Evolutionary conservation across 805 yeast species (phyloP).

Genomic region (Teunomyces stri): DNA sequence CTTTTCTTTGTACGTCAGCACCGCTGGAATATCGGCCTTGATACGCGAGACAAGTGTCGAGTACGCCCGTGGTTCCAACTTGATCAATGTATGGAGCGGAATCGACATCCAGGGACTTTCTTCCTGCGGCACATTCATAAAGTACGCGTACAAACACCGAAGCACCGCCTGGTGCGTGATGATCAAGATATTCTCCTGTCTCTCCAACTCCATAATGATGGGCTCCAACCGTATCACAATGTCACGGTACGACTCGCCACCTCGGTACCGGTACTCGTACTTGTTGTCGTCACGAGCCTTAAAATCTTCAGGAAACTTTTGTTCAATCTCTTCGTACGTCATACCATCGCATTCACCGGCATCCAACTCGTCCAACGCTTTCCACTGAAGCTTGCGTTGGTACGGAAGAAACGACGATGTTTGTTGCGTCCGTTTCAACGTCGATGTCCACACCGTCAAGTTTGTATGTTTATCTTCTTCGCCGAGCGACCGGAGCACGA

Average conservation of each 20-base stretch:
- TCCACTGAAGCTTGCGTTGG: conserved; percentile 81
- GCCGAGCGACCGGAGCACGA: conserved; percentile 66
- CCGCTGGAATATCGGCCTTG: conserved; percentile 97
- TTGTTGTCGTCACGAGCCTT: conserved; percentile 94
- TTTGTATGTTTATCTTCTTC: conserved; percentile 49
- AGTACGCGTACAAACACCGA: conserved; percentile 94
- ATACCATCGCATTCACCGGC: conserved; percentile 98
- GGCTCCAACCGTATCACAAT: conserved; percentile 95
- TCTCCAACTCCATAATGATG: conserved; percentile 95
- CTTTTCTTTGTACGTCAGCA: conserved; percentile 91
- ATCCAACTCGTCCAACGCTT: conserved; percentile 93
- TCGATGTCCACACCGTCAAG: conserved; percentile 94
- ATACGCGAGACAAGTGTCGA: conserved; percentile 84
- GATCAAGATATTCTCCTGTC: conserved; percentile 92
- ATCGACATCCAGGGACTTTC: conserved; percentile 99
- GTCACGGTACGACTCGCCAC: conserved; percentile 96
- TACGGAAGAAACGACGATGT: conserved; percentile 83
- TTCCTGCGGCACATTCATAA: conserved; percentile 97
- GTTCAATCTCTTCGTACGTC: conserved; percentile 87
- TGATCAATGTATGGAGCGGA: conserved; percentile 91
- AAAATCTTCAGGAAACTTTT: conserved; percentile 87
- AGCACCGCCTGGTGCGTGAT: conserved; percentile 98
- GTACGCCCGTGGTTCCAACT: conserved; percentile 93
- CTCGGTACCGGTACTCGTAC: conserved; percentile 92
- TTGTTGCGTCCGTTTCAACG: conserved; percentile 86